phyloP scores from a whole-genome alignment of 805 yeast genomes.

The Starmerella sp. region DNA sequence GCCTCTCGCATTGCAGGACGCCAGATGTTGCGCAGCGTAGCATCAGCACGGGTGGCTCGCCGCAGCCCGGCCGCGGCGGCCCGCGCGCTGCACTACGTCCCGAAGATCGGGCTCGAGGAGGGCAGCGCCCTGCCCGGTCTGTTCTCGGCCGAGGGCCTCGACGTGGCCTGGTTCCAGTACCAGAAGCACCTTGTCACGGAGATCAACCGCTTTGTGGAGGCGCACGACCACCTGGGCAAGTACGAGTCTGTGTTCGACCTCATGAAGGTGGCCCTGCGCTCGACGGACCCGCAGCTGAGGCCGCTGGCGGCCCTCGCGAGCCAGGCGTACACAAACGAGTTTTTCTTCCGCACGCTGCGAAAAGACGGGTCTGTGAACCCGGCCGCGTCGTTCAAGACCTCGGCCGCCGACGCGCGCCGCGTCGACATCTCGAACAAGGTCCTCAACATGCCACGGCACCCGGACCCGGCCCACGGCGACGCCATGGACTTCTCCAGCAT shows the following conservation, averaged over 20 bases:
- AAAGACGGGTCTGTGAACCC: conserved; percentile 23
- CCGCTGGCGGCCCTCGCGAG: conserved; percentile 70
- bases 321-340: conserved; percentile 77
- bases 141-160: conserved; percentile 52
- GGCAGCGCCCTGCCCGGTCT: conserved; percentile 51
- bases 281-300: conserved; percentile 18
- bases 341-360: conserved; percentile 40
- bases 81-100: conserved; percentile 19
- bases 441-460: conserved; percentile 20
- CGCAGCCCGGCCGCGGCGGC: not conserved
- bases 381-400: conserved; percentile 19
- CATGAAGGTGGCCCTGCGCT: conserved; percentile 11
- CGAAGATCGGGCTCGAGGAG: conserved; percentile 30
- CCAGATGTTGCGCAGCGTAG: conserved; percentile 1
- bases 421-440: conserved; percentile 22
- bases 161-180: conserved; percentile 69
- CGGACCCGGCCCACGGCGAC: not conserved
- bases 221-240: conserved; percentile 10
- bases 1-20: not conserved
- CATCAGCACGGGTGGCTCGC: not conserved
- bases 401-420: conserved; percentile 18
- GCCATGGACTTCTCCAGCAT: conserved; percentile 1
- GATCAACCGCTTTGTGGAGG: conserved; percentile 22
- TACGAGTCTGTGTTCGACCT: conserved; percentile 10
- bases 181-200: conserved; percentile 41